A percentile compares a stretch with the other conserved stretches of the same genome.
phyloP scores from a whole-genome alignment of 306 rosid species.

The Corylus americana region DNA sequence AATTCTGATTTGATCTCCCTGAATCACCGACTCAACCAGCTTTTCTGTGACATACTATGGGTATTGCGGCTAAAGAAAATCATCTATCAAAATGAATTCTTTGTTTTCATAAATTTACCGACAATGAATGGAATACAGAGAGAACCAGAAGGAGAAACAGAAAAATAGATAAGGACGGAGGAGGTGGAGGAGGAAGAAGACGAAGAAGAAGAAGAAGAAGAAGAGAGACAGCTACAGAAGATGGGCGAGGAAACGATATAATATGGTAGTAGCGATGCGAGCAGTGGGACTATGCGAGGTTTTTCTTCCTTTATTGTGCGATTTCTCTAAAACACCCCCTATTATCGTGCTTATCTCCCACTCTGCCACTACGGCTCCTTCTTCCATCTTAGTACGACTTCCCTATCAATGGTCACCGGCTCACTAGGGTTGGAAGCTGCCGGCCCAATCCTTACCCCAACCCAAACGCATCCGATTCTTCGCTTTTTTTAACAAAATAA shows the following conservation, averaged over 20 bases:
- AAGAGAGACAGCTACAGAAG: not conserved
- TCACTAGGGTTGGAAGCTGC: not conserved
- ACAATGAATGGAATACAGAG: not conserved
- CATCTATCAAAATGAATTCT: not conserved
- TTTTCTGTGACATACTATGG: not conserved
- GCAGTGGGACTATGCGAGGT: not conserved
- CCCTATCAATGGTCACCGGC: not conserved
- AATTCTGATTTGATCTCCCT: conserved; percentile 7
- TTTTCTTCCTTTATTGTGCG: not conserved
- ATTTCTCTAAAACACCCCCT: not conserved
- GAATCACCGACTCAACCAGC: not conserved
- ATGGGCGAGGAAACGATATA: not conserved
- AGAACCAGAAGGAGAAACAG: not conserved
- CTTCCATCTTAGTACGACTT: not conserved
- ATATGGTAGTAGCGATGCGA: not conserved
- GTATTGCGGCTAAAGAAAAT: not conserved
- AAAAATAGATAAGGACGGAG: not conserved
- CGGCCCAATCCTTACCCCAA: not conserved
- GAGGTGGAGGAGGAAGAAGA: not conserved
- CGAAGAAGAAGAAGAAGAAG: not conserved
- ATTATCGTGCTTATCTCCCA: not conserved
- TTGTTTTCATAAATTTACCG: not conserved
- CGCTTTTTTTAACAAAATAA: too few relatives aligned
- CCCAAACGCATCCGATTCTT: not conserved
- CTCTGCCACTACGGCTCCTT: not conserved